These are phyloP conservation scores for Pseudohalonectria lignicola DNA, from an alignment of 2,329 filamentous ascomycete species.

Conservation along the genomic window DNA sequence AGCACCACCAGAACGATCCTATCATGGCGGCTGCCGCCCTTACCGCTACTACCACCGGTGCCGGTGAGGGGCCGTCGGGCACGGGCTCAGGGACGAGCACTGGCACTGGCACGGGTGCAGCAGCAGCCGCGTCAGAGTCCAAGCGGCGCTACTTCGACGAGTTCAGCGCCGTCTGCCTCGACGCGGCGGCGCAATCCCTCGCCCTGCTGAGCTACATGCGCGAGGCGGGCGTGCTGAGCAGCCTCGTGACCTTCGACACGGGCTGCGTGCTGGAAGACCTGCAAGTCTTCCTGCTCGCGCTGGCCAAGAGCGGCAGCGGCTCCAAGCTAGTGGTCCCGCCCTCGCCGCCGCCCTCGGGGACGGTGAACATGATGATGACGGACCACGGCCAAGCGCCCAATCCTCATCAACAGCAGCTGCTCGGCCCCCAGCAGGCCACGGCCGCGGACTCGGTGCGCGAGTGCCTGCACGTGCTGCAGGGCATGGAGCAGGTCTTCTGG, in stretches of 20 bases:
- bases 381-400: no score
- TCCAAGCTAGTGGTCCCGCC: neutral
- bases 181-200: constrained; percentile 11
- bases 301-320: constrained; percentile 5
- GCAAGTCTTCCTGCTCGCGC: constrained; percentile 13
- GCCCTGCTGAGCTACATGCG: constrained; percentile 10
- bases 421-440: neutral
- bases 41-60: neutral
- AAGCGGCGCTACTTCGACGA: constrained; percentile 12
- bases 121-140: constrained; percentile 2
- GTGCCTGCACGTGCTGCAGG: constrained; percentile 11
- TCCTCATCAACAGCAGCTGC: neutral
- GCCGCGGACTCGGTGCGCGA: constrained; percentile 7
- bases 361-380: neutral
- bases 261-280: constrained; percentile 11
- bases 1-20: neutral
- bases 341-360: constrained; percentile 2
- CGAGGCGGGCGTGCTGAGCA: constrained; percentile 10
- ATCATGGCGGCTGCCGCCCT: no score
- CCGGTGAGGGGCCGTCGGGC: neutral
- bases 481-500: constrained; percentile 16
- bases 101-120: no score
- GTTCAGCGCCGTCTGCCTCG: constrained; percentile 11
- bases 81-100: neutral
- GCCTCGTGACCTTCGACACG: constrained; percentile 12